Evolutionary conservation across 164 flowering plant genomes (phyloP).

Genomic region (Magnolia kwangsiensis): DNA sequence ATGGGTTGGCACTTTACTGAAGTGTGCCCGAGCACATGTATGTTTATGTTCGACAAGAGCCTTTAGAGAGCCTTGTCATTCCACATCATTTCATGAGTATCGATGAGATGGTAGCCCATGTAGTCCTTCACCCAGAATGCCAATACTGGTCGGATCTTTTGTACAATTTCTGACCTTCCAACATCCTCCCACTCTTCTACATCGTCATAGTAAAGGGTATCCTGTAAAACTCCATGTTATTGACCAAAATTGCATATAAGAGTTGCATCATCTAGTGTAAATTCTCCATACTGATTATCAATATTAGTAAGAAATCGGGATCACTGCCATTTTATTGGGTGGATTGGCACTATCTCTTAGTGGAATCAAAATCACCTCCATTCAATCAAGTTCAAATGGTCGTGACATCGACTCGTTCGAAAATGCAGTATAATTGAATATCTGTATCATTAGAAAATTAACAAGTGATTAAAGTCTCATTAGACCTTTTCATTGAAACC

Average conservation of each 20-base stretch:
- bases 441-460: too few species aligned
- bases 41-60: constrained; percentile 51
- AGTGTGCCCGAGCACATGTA: constrained; percentile 58
- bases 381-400: too few species aligned
- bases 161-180: constrained; percentile 76
- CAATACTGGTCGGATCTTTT: constrained; percentile 62
- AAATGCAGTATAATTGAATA: too few species aligned
- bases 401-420: background rate
- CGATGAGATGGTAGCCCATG: constrained; percentile 56
- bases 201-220: constrained; percentile 61
- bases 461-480: constrained; percentile 19
- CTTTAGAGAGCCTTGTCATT: constrained; percentile 50
- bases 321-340: too few species aligned
- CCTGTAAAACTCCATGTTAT: constrained; percentile 27
- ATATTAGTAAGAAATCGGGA: too few species aligned
- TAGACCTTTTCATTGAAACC: constrained; percentile 34
- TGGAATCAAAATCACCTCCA: too few species aligned
- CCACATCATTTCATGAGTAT: constrained; percentile 34
- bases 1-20: constrained; percentile 51
- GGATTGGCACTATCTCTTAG: too few species aligned
- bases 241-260: too few species aligned
- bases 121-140: constrained; percentile 79
- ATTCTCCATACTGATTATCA: too few species aligned
- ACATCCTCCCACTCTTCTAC: constrained; percentile 82
- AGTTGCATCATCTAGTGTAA: too few species aligned